Evolutionary conservation across 768 basidiomycete species (phyloP), one percentile per base, ranked within the genome.

Genomic region (Russula abietina): DNA sequence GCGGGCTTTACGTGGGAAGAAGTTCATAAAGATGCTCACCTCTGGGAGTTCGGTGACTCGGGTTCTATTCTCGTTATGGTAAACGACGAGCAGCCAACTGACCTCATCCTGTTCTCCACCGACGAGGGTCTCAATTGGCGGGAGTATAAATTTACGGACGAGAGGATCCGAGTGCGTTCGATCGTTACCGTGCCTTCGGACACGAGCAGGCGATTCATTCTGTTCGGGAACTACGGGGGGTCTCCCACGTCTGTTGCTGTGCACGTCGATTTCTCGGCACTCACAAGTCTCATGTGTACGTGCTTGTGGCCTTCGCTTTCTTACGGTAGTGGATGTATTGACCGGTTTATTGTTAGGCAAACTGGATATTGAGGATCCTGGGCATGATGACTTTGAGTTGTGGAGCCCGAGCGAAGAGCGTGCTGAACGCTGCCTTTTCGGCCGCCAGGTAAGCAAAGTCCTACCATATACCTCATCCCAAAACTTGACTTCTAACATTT

Each of bases 1-100:
- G 97, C 86, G 2, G 97, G 97, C 10, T 97, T 97, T 75, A 93
- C 91, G 0, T 99, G 97, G 97, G 86, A 97, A 72, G 97, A 99
- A 75, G 88, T 99, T 0, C 94, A 94, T 78, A 99, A 99, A 72
- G 95, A 96, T 67, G 96, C 97, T 0, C 90, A 98, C 71, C 80
- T 98, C 43, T 99, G 93, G 93, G 94, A 95, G 72, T 98, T 96
- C 69, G 96, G 96, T 32, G 97, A 98, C 75, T 96, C 92, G 0
- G 97, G 97, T 5, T 94, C 95, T 1, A 80, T 99, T 61, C 80
- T 98, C 39, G 78, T 99, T 68, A 88, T 99, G 77, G 93, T 85
- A 49, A 98, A 98, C 73, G 97, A 99, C 73, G 96, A 98, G 72
- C 88, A 88, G 62, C 83, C 94, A 0, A 95, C 91, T 3, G 90